Base-by-base conservation (phyloP, 1,284 basidiomycete species). In the Pseudozyma sp. region DNA sequence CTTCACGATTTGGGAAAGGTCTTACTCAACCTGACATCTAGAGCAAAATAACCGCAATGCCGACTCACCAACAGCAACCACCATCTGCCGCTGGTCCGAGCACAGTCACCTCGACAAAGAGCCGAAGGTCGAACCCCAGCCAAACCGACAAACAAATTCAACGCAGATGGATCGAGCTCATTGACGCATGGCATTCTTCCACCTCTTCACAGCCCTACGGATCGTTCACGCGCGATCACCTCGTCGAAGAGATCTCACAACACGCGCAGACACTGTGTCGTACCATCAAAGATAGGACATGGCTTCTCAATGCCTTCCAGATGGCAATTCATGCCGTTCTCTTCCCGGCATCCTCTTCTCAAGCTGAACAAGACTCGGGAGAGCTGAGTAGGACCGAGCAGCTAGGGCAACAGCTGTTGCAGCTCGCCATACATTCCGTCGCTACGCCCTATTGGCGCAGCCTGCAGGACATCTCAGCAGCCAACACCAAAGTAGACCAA, bases 251-350 rank as follows among this genome's bases (percentile, higher is more conserved):
- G 35, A 70, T 75, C 60, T 56, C 67, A 0, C 60, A 60, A 7
- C 59, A 70, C n/a, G 62, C 68, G 9, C 60, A 67, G 42, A 34
- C 49, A 11, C 60, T 75, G 48, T 70, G 67, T 43, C 64, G 57
- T 13, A 58, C 51, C 10, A 42, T 68, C 47, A 42, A 52, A 19
- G 57, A 75, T 16, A 43, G 40, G 19, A 0, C 10, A 12, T 75
- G 72, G 72, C 56, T 75, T 0, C n/a, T 70, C 8, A 47, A 55
- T 3, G 72, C 72, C 0, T 75, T 75, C 14, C 67, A 64, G 11
- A 34, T 75, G 21, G 72, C 52, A 0, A 58, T 70, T 35, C 18
- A 52, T 14, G 72, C 67, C 19, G 64, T 75, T 3, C 56, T 75
- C 39, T 58, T 52, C n/a, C 36, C 52, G 40, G 13, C n/a, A 3